Percentiles rank a stretch among this genome's conserved stretches.
Evolutionary conservation across 164 flowering plant genomes (phyloP).

Genomic region (Annona cherimola): DNA sequence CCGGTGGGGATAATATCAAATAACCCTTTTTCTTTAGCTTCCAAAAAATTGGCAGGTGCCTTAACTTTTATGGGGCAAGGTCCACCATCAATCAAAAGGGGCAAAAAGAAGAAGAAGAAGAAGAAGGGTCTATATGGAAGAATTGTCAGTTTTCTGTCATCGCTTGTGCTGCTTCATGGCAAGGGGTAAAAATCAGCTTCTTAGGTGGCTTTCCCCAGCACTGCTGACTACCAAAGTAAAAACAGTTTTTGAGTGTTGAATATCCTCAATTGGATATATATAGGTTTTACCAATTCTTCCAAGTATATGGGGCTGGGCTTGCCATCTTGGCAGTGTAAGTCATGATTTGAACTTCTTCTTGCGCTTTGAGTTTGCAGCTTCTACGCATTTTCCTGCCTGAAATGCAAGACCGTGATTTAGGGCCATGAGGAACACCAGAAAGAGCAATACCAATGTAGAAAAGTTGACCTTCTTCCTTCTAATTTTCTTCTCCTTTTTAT

Average conservation of each 20-base stretch:
- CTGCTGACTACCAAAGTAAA: background rate
- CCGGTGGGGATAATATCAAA: too few relatives aligned
- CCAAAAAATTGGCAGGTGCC: too few relatives aligned
- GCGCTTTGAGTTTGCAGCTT: slow-evolving; percentile 13
- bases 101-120: background rate
- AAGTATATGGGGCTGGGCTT: background rate
- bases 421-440: background rate
- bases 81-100: background rate
- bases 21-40: too few relatives aligned
- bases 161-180: background rate
- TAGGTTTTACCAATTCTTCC: background rate
- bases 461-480: slow-evolving; percentile 37
- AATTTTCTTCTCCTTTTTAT: slow-evolving; percentile 33
- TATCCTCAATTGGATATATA: too few relatives aligned
- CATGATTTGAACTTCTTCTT: slow-evolving; percentile 31
- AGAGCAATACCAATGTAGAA: slow-evolving; percentile 2
- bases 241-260: too few relatives aligned
- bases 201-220: background rate
- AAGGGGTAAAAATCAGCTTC: background rate
- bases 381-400: slow-evolving; percentile 22
- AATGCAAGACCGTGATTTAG: background rate
- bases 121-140: background rate
- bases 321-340: background rate
- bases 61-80: too few relatives aligned
- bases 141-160: too few relatives aligned